A percentile compares a stretch with the other conserved stretches of the same genome.
Conservation (phyloP, 805 yeast species). For the Sugiyamaella chiloensis region DNA sequence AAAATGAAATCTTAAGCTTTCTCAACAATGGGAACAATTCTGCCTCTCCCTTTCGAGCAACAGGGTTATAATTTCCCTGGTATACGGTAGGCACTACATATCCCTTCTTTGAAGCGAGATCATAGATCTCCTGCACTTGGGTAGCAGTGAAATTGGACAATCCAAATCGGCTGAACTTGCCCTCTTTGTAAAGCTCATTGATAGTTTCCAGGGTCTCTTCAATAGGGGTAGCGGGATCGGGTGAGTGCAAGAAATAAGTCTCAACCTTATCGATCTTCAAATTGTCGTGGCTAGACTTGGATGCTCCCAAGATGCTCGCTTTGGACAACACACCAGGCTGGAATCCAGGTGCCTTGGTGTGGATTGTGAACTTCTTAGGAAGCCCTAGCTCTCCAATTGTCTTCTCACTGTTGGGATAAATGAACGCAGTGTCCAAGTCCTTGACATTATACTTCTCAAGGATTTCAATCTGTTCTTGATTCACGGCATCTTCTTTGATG, state of each 20-base stretch:
- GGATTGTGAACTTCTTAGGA: constrained; percentile 21
- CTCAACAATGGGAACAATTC: constrained; percentile 27
- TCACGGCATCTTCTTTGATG: not conserved
- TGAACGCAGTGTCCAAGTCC: constrained; percentile 31
- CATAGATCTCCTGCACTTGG: constrained; percentile 25
- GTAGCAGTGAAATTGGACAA: constrained; percentile 27
- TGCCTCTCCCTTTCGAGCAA: constrained; percentile 26
- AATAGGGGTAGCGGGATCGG: constrained; percentile 28
- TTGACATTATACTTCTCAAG: constrained; percentile 22
- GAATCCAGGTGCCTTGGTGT: constrained; percentile 25
- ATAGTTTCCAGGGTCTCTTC: constrained; percentile 29
- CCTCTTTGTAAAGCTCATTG: constrained; percentile 24
- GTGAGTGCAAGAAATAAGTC: constrained; percentile 27
- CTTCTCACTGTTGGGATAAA: constrained; percentile 25
- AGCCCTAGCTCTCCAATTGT: constrained; percentile 21
- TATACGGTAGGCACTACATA: constrained; percentile 30
- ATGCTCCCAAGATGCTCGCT: constrained; percentile 18
- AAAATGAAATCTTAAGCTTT: constrained; percentile 23
- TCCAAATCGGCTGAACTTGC: constrained; percentile 29
- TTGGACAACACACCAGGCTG: constrained; percentile 18
- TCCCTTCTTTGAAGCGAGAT: constrained; percentile 22
- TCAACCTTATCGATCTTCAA: constrained; percentile 24
- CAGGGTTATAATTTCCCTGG: constrained; percentile 32
- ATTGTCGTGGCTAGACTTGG: constrained; percentile 19
- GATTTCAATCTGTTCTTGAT: constrained; percentile 9